Percentiles rank a stretch among this genome's conserved stretches.
Conservation (phyloP, 73 alveolate species). For the Paramecium tetraurelia region DNA sequence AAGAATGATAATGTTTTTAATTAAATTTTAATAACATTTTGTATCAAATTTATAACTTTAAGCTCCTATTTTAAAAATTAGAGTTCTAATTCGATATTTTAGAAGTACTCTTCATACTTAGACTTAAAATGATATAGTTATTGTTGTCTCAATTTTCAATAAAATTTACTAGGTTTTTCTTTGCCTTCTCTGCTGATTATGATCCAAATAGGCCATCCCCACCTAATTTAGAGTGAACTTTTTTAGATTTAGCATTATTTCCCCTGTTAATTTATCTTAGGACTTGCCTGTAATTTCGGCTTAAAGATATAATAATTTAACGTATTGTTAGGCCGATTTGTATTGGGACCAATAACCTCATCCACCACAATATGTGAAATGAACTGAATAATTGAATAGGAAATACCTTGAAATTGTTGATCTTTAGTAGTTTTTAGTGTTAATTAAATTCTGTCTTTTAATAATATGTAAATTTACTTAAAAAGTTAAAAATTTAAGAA, state of each 20-base stretch:
- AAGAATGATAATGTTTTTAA: not conserved
- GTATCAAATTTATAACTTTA: not conserved
- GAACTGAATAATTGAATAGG: not conserved
- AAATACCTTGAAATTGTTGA: not conserved
- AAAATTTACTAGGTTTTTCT: not conserved
- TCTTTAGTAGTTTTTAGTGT: not conserved
- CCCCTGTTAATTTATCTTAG: constrained; percentile 6
- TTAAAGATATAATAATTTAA: not conserved
- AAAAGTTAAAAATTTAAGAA: not conserved
- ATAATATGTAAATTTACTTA: not conserved
- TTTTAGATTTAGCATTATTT: not conserved
- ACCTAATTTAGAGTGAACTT: constrained; percentile 35
- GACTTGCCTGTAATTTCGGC: not conserved
- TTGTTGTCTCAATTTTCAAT: not conserved
- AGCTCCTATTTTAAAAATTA: not conserved
- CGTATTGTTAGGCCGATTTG: not conserved
- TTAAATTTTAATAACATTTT: not conserved
- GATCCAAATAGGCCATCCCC: constrained; percentile 22
- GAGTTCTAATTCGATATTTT: not conserved
- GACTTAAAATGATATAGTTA: not conserved
- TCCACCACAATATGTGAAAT: constrained; percentile 29
- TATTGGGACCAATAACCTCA: constrained; percentile 42
- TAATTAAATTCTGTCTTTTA: not conserved
- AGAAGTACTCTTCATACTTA: not conserved
- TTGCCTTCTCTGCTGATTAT: constrained; percentile 1